Evolutionary conservation across 768 basidiomycete genomes (phyloP).

Genomic region (Serendipita sp.): DNA sequence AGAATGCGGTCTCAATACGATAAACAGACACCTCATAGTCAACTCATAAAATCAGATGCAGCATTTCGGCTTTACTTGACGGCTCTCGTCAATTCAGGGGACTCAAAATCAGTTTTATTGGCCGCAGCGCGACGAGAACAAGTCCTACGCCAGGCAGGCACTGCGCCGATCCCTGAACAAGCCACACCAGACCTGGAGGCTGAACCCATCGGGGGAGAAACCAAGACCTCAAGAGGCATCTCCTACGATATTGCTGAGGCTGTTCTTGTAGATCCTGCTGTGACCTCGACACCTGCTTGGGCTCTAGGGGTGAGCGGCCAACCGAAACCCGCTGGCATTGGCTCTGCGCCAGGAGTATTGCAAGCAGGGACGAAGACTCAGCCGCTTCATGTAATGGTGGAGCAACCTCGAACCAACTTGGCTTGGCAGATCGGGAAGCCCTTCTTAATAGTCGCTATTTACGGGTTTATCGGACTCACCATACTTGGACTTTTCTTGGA

Average conservation of each 20-base stretch:
- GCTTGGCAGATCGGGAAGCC: conserved; percentile 1
- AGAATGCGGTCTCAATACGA: background rate
- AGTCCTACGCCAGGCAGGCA: conserved; percentile 31
- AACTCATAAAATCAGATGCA: conserved; percentile 49
- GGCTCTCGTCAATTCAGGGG: conserved; percentile 44
- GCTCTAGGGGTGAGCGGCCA: background rate
- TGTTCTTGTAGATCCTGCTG: background rate
- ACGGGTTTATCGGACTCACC: conserved; percentile 44
- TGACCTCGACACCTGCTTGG: background rate
- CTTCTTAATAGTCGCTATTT: background rate
- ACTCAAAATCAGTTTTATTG: conserved; percentile 38
- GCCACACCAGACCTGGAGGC: background rate
- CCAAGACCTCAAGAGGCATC: background rate
- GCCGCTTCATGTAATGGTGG: background rate
- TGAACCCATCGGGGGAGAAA: background rate
- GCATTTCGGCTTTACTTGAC: conserved; percentile 67
- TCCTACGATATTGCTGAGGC: conserved; percentile 5
- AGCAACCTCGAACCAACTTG: background rate
- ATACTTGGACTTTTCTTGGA: conserved; percentile 81
- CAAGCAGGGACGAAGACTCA: background rate
- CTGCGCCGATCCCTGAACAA: background rate
- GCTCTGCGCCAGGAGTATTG: background rate
- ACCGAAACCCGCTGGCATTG: background rate
- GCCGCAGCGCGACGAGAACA: conserved; percentile 59
- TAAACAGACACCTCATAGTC: conserved; percentile 48